Evolutionary conservation across 495 filamentous ascomycete species (phyloP), one percentile per base, ranked within the genome.

Genomic region (Hypoxylon fragiforme): DNA sequence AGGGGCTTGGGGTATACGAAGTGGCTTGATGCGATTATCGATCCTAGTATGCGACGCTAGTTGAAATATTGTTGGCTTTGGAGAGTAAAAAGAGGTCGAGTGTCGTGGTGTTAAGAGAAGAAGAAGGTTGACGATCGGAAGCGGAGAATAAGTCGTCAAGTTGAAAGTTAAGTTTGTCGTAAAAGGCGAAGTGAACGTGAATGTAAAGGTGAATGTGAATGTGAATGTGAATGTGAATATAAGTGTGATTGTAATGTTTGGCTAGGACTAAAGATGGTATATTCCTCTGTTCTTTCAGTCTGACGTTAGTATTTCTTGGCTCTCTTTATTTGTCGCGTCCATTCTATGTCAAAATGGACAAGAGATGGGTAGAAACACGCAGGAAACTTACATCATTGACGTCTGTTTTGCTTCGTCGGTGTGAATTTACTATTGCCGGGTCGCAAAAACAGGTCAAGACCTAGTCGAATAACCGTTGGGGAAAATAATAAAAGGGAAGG

Each of bases 41-140:
- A 35, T 28, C 40, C 46, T 45, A 36, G 13, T 55, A 39, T 37
- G 38, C 51, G 47, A 52, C 43, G 30, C 30, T 37, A 22, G 12
- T 20, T 47, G 26, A 8, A 28, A 31, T 44, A 30, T 51, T 47
- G 47, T 22, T 37, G 58, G 49, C 31, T 18, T 52, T 48, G 16
- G 34, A 18, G 18, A 5, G 14, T 42, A 44, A 15, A 19, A 8
- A 34, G 21, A 38, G 46, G 26, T 16, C 31, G 22, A 41, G 11
- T 52, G 30, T 62, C 46, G 52, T 56, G 51, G 47, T 9, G 38
- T 34, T 32, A 61, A 28, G 49, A 47, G 55, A 44, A 62, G 44
- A 38, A 26, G 9, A 14, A 32, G 35, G 21, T 12, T 24, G 34
- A 28, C 4, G 16, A 37, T n/a, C n/a, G n/a, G n/a, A n/a, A n/a